Conservation (phyloP, 176 grass and related monocot species). For the Musa beccarii region DNA sequence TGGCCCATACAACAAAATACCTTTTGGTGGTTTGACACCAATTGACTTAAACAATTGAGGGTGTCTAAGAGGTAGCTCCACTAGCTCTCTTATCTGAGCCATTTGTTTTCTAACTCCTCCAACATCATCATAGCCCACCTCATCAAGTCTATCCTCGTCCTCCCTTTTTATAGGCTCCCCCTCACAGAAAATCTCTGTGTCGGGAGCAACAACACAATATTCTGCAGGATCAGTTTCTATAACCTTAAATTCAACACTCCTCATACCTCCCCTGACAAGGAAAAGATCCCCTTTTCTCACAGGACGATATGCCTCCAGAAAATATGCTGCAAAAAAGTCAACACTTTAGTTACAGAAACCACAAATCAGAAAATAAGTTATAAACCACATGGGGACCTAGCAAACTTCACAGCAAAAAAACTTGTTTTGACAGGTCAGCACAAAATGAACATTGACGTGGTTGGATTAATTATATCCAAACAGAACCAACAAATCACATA, state of each 20-base stretch:
- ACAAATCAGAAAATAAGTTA: neutral
- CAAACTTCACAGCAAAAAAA: neutral
- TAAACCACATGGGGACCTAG: neutral
- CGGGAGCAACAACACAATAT: conserved; percentile 17
- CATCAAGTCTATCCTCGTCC: conserved; percentile 47
- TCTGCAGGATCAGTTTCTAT: conserved; percentile 24
- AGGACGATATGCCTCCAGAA: conserved; percentile 15
- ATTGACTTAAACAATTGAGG: conserved; percentile 45
- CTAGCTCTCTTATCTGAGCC: conserved; percentile 49
- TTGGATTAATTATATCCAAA: neutral
- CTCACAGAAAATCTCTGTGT: conserved; percentile 14
- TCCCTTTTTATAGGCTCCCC: conserved; percentile 21
- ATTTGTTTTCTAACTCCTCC: conserved; percentile 46
- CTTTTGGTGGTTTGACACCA: conserved; percentile 43
- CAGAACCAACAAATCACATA: neutral
- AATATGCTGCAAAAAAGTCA: conserved; percentile 34
- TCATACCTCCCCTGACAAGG: conserved; percentile 34
- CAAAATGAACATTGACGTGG: neutral
- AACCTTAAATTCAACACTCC: conserved; percentile 44
- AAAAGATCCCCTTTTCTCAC: conserved; percentile 38
- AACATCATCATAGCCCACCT: conserved; percentile 50
- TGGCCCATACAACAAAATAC: conserved; percentile 51
- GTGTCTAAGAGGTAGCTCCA: conserved; percentile 51
- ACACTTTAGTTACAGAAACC: neutral
- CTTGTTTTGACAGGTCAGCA: neutral